Conservation (phyloP, 371 early-diverging fungal species). For the Lichtheimia ornata region DNA sequence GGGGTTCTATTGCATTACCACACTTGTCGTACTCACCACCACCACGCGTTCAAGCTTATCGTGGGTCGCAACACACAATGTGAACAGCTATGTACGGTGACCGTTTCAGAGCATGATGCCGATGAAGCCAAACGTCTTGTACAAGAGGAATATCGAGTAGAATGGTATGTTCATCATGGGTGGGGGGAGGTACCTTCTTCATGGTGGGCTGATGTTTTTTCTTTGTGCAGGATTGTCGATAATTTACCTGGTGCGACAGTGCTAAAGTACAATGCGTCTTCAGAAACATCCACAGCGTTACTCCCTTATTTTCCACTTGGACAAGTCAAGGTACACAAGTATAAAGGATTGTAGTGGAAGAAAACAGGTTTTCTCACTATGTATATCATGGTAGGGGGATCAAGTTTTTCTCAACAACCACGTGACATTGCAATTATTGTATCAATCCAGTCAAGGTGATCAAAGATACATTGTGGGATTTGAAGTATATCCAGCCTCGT, state of each 20-base stretch:
- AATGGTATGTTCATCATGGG: conserved; percentile 30
- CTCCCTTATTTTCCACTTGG: conserved; percentile 17
- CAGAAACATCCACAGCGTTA: conserved; percentile 5
- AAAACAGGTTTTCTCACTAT: background rate
- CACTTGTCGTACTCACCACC: background rate
- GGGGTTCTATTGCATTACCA: background rate
- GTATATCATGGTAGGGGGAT: conserved; percentile 11
- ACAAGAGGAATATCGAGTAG: conserved; percentile 55
- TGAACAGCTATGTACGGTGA: conserved; percentile 43
- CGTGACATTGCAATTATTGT: conserved; percentile 51
- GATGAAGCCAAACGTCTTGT: conserved; percentile 49
- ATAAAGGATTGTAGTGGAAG: background rate
- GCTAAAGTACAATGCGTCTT: conserved; percentile 9
- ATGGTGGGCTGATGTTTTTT: background rate
- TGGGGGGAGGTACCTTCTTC: background rate
- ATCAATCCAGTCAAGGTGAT: conserved; percentile 42
- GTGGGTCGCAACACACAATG: conserved; percentile 41
- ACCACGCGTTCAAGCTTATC: conserved; percentile 7
- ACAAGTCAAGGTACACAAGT: conserved; percentile 4
- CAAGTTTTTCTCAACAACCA: conserved; percentile 61
- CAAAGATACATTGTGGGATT: conserved; percentile 60
- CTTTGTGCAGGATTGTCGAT: conserved; percentile 57
- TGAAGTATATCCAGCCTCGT: conserved; percentile 61
- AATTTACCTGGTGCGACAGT: conserved; percentile 51
- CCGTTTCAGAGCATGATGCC: conserved; percentile 36